phyloP scores from a whole-genome alignment of 2,329 filamentous ascomycete genomes.

The Sphaerulina vaccinii region DNA sequence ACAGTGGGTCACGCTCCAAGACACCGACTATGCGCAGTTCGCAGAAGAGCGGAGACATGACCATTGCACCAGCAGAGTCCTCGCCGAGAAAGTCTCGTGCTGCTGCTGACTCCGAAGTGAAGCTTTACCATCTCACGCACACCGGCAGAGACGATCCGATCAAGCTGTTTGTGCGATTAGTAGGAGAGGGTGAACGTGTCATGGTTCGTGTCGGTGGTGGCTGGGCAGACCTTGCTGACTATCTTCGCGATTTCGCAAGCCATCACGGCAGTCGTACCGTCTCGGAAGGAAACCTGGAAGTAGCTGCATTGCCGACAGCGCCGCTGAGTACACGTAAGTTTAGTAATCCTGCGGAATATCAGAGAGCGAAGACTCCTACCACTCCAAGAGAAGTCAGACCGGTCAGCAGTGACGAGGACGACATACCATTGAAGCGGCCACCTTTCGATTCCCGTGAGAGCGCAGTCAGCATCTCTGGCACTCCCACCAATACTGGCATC shows the following conservation, averaged over 20 bases:
- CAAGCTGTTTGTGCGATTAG: conserved; percentile 89
- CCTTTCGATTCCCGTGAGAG: conserved; percentile 11
- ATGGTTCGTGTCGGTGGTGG: conserved; percentile 98
- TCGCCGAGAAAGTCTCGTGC: conserved; percentile 30
- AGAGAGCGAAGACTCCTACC: conserved; percentile 17
- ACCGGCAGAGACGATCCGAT: conserved; percentile 82
- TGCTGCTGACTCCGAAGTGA: conserved; percentile 62
- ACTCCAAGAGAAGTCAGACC: conserved; percentile 13
- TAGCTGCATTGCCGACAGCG: conserved; percentile 46
- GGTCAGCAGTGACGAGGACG: conserved; percentile 22
- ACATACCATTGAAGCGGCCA: conserved; percentile 8
- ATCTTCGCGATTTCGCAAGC: conserved; percentile 85
- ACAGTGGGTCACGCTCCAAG: conserved; percentile 25
- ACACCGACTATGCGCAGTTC: conserved; percentile 10
- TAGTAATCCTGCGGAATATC: conserved; percentile 31
- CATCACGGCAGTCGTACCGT: conserved; percentile 78
- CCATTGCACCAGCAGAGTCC: conserved; percentile 39
- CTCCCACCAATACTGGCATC: conserved; percentile 3
- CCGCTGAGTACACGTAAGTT: conserved; percentile 25
- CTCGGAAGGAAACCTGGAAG: conserved; percentile 55
- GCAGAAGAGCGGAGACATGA: conserved; percentile 25
- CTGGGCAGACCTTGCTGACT: conserved; percentile 97
- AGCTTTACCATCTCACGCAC: conserved; percentile 86
- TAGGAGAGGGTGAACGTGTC: conserved; percentile 89
- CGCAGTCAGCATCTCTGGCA: conserved; percentile 1